A percentile compares a stretch with the other conserved stretches of the same genome.
Evolutionary conservation across 164 flowering plant genomes (phyloP).

Genomic region (Macadamia integrifolia): DNA sequence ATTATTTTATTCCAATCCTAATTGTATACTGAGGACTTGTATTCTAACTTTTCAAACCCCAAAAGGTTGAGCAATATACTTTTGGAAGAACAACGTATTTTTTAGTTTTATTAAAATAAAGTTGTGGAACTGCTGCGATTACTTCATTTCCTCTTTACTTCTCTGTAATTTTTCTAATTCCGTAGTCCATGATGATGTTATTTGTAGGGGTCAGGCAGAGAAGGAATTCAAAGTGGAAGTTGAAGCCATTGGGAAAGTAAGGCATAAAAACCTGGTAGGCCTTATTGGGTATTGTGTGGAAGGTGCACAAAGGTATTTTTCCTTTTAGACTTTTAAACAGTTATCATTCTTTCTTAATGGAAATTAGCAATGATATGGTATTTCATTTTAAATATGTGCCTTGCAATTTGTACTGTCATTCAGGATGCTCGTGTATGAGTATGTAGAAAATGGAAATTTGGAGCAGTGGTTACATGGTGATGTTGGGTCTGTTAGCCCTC

Average conservation of each 20-base stretch:
- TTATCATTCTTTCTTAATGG: neutral
- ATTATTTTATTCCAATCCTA: too few relatives aligned
- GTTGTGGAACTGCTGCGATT: neutral
- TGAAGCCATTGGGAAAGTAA: slow-evolving; percentile 92
- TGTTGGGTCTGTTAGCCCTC: slow-evolving; percentile 66
- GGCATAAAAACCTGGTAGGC: slow-evolving; percentile 87
- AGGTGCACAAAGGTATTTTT: slow-evolving; percentile 57
- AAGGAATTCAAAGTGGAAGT: slow-evolving; percentile 90
- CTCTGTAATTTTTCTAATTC: neutral
- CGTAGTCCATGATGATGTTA: neutral
- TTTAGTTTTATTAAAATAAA: neutral
- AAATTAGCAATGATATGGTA: neutral
- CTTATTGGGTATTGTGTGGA: slow-evolving; percentile 81
- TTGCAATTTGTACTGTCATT: slow-evolving; percentile 6
- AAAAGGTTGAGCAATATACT: too few relatives aligned
- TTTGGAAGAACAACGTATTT: neutral
- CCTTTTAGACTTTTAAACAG: neutral
- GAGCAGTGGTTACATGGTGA: slow-evolving; percentile 98
- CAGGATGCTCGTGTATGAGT: slow-evolving; percentile 94
- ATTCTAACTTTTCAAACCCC: too few relatives aligned
- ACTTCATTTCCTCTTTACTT: neutral
- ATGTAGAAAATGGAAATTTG: slow-evolving; percentile 81
- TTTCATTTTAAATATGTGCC: neutral
- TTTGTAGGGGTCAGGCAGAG: slow-evolving; percentile 83
- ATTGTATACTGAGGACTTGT: neutral